A percentile compares a stretch with the other conserved stretches of the same genome.
These are phyloP conservation scores for Fusarium aywerte DNA, from an alignment of 2,329 filamentous ascomycete species.

Conservation along the genomic window DNA sequence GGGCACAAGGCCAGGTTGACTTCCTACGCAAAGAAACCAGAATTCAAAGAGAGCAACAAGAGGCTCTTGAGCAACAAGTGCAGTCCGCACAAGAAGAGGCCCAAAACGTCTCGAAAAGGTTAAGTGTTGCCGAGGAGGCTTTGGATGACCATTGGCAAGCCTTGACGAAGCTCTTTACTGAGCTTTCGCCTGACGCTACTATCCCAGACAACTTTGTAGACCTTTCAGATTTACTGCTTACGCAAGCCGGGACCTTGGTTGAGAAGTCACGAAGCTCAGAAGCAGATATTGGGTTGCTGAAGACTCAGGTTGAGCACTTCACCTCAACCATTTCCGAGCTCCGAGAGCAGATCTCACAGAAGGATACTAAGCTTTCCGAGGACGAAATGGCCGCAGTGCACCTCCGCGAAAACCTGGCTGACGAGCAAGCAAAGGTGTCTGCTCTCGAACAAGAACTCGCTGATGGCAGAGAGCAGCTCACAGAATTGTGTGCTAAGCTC, in stretches of 20 bases:
- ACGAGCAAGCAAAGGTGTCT: slow-evolving; percentile 64
- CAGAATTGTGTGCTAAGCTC: slow-evolving; percentile 74
- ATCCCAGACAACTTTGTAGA: slow-evolving; percentile 67
- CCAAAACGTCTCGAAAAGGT: slow-evolving; percentile 61
- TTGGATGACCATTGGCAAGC: slow-evolving; percentile 63
- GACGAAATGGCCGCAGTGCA: slow-evolving; percentile 64
- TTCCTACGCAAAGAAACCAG: slow-evolving; percentile 70
- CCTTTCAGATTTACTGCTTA: slow-evolving; percentile 69
- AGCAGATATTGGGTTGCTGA: slow-evolving; percentile 68
- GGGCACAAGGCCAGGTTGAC: slow-evolving; percentile 70
- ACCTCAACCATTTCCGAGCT: slow-evolving; percentile 65
- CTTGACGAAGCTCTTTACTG: slow-evolving; percentile 68
- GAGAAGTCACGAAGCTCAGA: slow-evolving; percentile 70
- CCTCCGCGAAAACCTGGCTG: slow-evolving; percentile 64
- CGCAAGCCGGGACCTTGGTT: slow-evolving; percentile 66
- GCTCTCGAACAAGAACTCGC: slow-evolving; percentile 67
- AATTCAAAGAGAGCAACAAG: slow-evolving; percentile 68
- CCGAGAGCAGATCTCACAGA: slow-evolving; percentile 65
- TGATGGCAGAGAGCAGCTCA: slow-evolving; percentile 76
- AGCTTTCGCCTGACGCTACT: slow-evolving; percentile 64
- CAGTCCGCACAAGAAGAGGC: slow-evolving; percentile 65
- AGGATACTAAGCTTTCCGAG: slow-evolving; percentile 62
- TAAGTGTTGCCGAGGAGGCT: slow-evolving; percentile 62
- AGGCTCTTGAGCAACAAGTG: slow-evolving; percentile 67
- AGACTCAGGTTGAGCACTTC: slow-evolving; percentile 70